Percentiles rank a stretch among this genome's conserved stretches.
Conservation (phyloP, 352 stramenopile genomes). For the Pythium grandisporangium region DNA sequence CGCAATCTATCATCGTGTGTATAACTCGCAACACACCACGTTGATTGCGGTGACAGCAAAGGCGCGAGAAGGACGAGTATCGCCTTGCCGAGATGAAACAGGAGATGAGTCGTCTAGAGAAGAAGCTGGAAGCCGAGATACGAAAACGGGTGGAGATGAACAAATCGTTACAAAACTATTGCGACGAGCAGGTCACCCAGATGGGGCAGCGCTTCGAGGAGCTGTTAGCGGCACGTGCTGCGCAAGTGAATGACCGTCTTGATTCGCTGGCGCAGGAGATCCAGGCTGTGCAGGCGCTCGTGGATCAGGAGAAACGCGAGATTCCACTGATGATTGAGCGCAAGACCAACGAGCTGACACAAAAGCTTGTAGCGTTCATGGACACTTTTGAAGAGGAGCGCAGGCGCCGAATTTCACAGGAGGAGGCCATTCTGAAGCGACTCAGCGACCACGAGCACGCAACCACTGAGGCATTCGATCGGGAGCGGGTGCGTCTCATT, state of each 20-base stretch:
- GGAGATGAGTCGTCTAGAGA: slow-evolving; percentile 87
- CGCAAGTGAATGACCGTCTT: slow-evolving; percentile 66
- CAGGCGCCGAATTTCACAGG: slow-evolving; percentile 64
- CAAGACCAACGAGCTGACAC: slow-evolving; percentile 83
- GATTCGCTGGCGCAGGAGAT: slow-evolving; percentile 72
- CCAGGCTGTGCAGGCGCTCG: slow-evolving; percentile 60
- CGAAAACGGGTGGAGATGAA: slow-evolving; percentile 94
- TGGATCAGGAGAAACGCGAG: slow-evolving; percentile 81
- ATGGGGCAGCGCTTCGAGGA: slow-evolving; percentile 79
- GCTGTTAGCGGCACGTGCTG: slow-evolving; percentile 71
- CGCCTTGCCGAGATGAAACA: slow-evolving; percentile 89
- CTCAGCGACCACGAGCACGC: slow-evolving; percentile 83
- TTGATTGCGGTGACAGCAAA: slow-evolving; percentile 29
- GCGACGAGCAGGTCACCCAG: slow-evolving; percentile 78
- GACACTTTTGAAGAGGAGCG: slow-evolving; percentile 85
- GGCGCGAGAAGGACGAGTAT: slow-evolving; percentile 91
- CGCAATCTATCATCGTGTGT: too few species aligned
- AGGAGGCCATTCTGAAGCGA: slow-evolving; percentile 88
- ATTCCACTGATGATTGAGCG: slow-evolving; percentile 87
- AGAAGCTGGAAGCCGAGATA: slow-evolving; percentile 88
- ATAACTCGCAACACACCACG: slow-evolving; percentile 1
- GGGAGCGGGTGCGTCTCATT: slow-evolving; percentile 30
- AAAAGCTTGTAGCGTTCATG: slow-evolving; percentile 86
- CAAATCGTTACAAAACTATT: slow-evolving; percentile 87
- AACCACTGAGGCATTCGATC: slow-evolving; percentile 62